These are phyloP conservation scores for Picea sitchensis DNA, from an alignment of 75 land plant genomes.

Conservation along the genomic window DNA sequence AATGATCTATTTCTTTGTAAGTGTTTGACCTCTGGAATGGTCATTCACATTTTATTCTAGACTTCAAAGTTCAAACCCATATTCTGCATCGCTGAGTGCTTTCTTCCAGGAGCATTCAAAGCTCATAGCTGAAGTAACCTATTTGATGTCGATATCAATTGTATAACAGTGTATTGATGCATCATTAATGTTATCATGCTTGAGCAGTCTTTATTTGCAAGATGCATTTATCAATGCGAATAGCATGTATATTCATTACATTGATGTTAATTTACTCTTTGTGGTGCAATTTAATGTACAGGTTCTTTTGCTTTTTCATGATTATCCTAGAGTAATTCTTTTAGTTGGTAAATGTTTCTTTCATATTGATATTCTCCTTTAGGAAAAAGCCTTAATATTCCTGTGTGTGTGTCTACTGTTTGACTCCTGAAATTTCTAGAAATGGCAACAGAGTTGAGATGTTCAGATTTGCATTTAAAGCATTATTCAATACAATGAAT, in stretches of 20 bases:
- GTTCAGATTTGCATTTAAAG: not conserved
- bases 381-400: not conserved
- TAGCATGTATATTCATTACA: not conserved
- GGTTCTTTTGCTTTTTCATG: not conserved
- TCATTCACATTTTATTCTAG: not conserved
- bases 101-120: not conserved
- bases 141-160: slow-evolving; percentile 1
- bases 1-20: no score
- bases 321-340: not conserved
- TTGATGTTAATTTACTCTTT: not conserved
- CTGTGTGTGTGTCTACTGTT: not conserved
- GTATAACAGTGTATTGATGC: not conserved
- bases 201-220: not conserved
- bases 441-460: not conserved
- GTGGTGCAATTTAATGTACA: not conserved
- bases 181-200: not conserved
- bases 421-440: not conserved
- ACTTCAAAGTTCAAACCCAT: not conserved
- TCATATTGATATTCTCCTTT: not conserved
- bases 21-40: not conserved
- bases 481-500: not conserved
- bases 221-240: not conserved
- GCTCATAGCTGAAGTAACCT: not conserved
- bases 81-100: not conserved
- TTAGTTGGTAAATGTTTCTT: not conserved